phyloP scores from a whole-genome alignment of 2,329 filamentous ascomycete genomes.

The Paecilomyces sp. region DNA sequence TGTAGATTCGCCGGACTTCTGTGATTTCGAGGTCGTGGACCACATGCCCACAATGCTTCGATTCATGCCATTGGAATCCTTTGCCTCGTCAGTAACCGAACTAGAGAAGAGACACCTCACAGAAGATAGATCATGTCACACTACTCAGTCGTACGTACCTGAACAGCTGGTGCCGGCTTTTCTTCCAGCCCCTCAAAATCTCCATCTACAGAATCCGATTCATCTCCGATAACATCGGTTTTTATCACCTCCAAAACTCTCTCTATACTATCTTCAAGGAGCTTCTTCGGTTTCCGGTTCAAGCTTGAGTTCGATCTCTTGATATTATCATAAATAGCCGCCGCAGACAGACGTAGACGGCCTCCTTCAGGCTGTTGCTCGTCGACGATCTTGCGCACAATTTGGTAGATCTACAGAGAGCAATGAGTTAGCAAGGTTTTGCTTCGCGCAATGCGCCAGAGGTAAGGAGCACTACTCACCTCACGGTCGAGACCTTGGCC shows the following conservation, averaged over 20 bases:
- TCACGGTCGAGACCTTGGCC: conserved; percentile 58
- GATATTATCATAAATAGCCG: conserved; percentile 68
- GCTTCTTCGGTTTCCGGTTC: conserved; percentile 71
- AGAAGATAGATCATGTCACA: not conserved
- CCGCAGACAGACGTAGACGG: conserved; percentile 48
- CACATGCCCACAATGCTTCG: conserved; percentile 56
- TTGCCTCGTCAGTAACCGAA: conserved; percentile 10
- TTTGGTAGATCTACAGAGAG: conserved; percentile 58
- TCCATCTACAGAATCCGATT: conserved; percentile 43
- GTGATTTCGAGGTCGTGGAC: conserved; percentile 35
- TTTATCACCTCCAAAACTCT: conserved; percentile 68
- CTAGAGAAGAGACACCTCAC: not conserved
- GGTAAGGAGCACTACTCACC: conserved; percentile 22
- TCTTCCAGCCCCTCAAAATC: conserved; percentile 45
- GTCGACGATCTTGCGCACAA: conserved; percentile 69
- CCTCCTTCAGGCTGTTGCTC: conserved; percentile 49
- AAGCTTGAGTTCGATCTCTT: conserved; percentile 81
- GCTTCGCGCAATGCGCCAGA: not conserved
- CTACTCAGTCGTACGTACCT: conserved; percentile 14
- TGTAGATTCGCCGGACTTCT: conserved; percentile 21
- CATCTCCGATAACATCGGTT: conserved; percentile 52
- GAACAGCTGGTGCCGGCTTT: conserved; percentile 15
- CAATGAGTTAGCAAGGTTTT: not conserved
- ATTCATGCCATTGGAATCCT: conserved; percentile 59
- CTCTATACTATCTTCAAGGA: conserved; percentile 79